Percentiles rank a stretch among this genome's conserved stretches.
phyloP scores from a whole-genome alignment of 768 basidiomycete genomes.

The Suillus ampliporus region DNA sequence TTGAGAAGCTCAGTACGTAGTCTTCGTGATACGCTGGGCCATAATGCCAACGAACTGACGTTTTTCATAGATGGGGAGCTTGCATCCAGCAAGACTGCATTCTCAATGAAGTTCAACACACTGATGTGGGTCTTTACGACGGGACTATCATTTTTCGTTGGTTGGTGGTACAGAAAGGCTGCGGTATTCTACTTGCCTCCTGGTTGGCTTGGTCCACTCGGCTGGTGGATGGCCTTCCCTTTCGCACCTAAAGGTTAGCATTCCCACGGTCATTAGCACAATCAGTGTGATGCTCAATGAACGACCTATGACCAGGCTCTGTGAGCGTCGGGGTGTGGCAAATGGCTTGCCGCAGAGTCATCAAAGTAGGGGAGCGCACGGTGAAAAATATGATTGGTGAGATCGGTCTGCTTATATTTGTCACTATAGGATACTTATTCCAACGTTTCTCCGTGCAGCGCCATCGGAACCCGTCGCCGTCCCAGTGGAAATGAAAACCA shows the following conservation, averaged over 20 bases:
- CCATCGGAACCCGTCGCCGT: slow-evolving; percentile 28
- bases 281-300: slow-evolving; percentile 7
- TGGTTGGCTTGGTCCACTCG: slow-evolving; percentile 88
- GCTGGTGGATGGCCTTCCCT: slow-evolving; percentile 89
- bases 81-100: slow-evolving; percentile 60
- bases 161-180: slow-evolving; percentile 90
- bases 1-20: slow-evolving; percentile 89
- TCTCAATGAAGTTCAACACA: slow-evolving; percentile 73
- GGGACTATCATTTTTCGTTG: slow-evolving; percentile 81
- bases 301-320: slow-evolving; percentile 59
- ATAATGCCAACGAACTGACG: slow-evolving; percentile 9
- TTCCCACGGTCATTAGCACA: background rate
- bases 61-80: slow-evolving; percentile 66
- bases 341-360: slow-evolving; percentile 89
- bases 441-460: slow-evolving; percentile 13
- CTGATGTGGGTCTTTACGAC: slow-evolving; percentile 86
- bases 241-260: slow-evolving; percentile 84
- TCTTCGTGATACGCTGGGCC: background rate
- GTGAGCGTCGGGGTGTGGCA: slow-evolving; percentile 96
- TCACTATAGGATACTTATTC: slow-evolving; percentile 2
- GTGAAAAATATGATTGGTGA: slow-evolving; percentile 65
- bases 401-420: slow-evolving; percentile 13
- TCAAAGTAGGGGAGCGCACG: slow-evolving; percentile 74
- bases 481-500: slow-evolving; percentile 21
- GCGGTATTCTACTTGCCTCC: slow-evolving; percentile 93